Conservation (phyloP, 352 stramenopile species). For the Thraustochytrium sp. region DNA sequence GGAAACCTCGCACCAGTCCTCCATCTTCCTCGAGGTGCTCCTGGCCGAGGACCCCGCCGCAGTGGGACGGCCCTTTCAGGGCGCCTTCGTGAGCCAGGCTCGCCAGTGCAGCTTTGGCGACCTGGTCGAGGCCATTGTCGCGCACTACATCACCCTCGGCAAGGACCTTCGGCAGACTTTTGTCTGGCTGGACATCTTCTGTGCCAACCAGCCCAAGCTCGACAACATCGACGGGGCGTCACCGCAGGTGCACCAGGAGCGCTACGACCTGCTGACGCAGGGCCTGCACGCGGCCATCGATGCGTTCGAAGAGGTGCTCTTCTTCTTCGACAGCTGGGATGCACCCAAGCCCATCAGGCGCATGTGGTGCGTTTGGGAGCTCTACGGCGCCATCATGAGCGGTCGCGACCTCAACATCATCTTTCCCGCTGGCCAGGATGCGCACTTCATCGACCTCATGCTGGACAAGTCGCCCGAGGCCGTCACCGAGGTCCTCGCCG, state of each 20-base stretch:
- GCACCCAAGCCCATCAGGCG: neutral
- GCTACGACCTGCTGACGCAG: neutral
- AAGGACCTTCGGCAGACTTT: neutral
- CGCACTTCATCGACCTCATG: neutral
- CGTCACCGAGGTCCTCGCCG: neutral
- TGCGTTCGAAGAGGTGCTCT: neutral
- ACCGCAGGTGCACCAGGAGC: too few relatives aligned
- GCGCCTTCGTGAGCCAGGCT: conserved; percentile 29
- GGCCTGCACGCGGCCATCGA: neutral
- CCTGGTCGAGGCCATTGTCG: neutral
- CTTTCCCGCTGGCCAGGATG: neutral
- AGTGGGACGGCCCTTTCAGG: neutral
- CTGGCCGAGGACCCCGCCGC: neutral
- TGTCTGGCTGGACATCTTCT: conserved; percentile 33
- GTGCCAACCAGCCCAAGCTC: neutral
- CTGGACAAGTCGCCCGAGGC: neutral
- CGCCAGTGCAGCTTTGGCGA: neutral
- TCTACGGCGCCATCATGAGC: neutral
- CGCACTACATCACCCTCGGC: neutral
- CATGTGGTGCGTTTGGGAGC: conserved; percentile 33
- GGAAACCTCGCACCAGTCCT: too few relatives aligned
- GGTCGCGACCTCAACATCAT: neutral
- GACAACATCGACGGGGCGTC: neutral
- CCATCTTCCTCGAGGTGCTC: neutral
- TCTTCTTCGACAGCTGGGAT: conserved; percentile 12